These are phyloP conservation scores for Adiantum capillusveneris DNA, from an alignment of 75 land plant genomes.

Conservation along the genomic window DNA sequence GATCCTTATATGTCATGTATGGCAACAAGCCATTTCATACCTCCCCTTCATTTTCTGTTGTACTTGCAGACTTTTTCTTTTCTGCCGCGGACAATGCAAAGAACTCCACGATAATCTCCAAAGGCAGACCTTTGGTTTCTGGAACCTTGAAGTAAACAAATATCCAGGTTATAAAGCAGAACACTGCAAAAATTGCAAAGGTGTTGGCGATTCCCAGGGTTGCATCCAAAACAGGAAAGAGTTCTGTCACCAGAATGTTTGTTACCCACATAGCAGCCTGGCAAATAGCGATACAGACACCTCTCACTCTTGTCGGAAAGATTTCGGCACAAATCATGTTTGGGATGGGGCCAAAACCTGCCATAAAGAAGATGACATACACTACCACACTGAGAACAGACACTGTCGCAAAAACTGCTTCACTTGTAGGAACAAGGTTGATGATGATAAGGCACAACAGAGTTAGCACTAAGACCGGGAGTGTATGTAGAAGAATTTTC, in stretches of 20 bases:
- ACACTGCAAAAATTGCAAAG: slow-evolving; percentile 59
- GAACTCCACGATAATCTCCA: slow-evolving; percentile 85
- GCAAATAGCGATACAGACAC: slow-evolving; percentile 75
- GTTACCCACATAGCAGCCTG: slow-evolving; percentile 63
- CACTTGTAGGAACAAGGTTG: slow-evolving; percentile 28
- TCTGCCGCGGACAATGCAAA: slow-evolving; percentile 35
- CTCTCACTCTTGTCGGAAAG: slow-evolving; percentile 88
- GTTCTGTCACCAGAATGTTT: slow-evolving; percentile 73
- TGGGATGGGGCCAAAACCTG: slow-evolving; percentile 82
- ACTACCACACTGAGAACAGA: slow-evolving; percentile 60
- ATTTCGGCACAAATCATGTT: slow-evolving; percentile 91
- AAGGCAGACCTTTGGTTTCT: slow-evolving; percentile 92
- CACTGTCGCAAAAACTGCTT: slow-evolving; percentile 42
- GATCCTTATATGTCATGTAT: too few species aligned
- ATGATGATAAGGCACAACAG: slow-evolving; percentile 42
- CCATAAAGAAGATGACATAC: slow-evolving; percentile 70
- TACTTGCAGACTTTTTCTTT: background rate
- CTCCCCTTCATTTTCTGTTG: too few species aligned
- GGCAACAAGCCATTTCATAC: too few species aligned
- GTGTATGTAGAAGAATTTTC: slow-evolving; percentile 50
- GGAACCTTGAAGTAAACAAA: slow-evolving; percentile 84
- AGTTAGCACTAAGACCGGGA: slow-evolving; percentile 51
- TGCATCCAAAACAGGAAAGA: slow-evolving; percentile 50
- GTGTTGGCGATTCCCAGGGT: slow-evolving; percentile 63
- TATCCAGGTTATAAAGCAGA: slow-evolving; percentile 56